These are phyloP conservation scores for Coniochaeta sp. DNA, from an alignment of 2,329 filamentous ascomycete genomes.

Conservation along the genomic window DNA sequence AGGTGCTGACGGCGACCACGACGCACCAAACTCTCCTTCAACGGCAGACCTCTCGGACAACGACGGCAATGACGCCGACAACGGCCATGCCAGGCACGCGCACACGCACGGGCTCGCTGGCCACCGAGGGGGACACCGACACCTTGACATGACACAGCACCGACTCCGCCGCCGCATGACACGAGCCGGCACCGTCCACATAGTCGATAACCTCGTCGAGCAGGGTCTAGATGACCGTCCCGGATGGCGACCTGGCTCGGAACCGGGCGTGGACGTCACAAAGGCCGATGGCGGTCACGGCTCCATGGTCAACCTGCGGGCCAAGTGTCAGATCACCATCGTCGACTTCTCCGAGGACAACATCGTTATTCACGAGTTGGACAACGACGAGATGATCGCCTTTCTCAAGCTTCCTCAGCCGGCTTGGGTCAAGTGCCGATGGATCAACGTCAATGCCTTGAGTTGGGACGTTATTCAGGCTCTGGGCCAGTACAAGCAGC, in stretches of 20 bases:
- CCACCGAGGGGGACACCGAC: neutral
- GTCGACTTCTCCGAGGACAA: conserved; percentile 75
- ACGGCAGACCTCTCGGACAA: neutral
- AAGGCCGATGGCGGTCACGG: conserved; percentile 58
- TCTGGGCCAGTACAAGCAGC: conserved; percentile 67
- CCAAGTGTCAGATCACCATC: conserved; percentile 73
- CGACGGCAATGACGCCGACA: too few relatives aligned
- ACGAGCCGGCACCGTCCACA: conserved; percentile 40
- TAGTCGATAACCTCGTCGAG: conserved; percentile 38
- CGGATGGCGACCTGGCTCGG: conserved; percentile 42
- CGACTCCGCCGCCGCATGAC: conserved; percentile 17
- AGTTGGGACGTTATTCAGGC: conserved; percentile 89
- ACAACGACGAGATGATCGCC: conserved; percentile 62
- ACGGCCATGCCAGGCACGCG: neutral
- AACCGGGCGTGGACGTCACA: conserved; percentile 65
- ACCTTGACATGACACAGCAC: neutral
- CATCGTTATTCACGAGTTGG: conserved; percentile 60
- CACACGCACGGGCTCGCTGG: too few relatives aligned
- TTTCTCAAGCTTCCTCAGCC: conserved; percentile 61
- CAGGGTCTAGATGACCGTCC: conserved; percentile 41
- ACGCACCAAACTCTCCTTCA: neutral
- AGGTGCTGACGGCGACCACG: neutral
- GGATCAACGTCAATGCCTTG: conserved; percentile 95
- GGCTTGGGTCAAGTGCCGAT: conserved; percentile 73
- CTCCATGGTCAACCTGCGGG: conserved; percentile 49